Conservation (phyloP, 352 stramenopile genomes). For the Globisporangium acanthophoron region DNA sequence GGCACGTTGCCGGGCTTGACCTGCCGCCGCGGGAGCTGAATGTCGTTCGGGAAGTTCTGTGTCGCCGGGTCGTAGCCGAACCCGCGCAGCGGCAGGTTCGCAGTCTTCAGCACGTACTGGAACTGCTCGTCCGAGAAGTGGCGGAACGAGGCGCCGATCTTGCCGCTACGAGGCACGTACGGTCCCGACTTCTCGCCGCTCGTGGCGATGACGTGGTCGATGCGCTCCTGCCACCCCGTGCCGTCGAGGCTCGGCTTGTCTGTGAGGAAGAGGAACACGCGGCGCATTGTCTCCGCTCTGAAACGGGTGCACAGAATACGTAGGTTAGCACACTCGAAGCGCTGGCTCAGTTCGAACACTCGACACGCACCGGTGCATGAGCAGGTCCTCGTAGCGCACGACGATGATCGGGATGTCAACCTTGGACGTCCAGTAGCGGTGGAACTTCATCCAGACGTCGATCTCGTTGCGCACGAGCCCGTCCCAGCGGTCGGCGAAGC, state of each 20-base stretch:
- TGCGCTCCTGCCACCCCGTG: constrained; percentile 71
- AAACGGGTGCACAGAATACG: neutral
- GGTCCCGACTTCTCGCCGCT: constrained; percentile 59
- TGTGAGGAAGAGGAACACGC: constrained; percentile 77
- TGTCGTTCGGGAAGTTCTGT: constrained; percentile 68
- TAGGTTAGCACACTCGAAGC: neutral
- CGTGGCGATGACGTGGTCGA: constrained; percentile 50
- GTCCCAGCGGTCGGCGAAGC: constrained; percentile 88
- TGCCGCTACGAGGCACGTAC: constrained; percentile 81
- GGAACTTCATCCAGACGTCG: constrained; percentile 89
- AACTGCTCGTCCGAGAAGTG: constrained; percentile 84
- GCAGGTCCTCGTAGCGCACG: constrained; percentile 90
- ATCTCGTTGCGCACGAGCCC: constrained; percentile 89
- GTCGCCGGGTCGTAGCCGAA: constrained; percentile 86
- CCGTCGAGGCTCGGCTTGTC: constrained; percentile 57
- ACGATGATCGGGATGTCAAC: constrained; percentile 89
- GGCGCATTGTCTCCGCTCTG: constrained; percentile 66
- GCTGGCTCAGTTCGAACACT: too few species aligned
- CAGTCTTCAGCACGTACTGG: constrained; percentile 72
- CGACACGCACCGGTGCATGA: constrained; percentile 53
- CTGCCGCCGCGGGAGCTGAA: constrained; percentile 69
- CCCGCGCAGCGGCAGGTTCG: constrained; percentile 66
- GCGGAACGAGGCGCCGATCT: constrained; percentile 79
- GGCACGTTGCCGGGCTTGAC: constrained; percentile 61
- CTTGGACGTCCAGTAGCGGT: constrained; percentile 87